Base-by-base conservation (phyloP, 2,329 filamentous ascomycete genomes). In the Alternaria sp. region DNA sequence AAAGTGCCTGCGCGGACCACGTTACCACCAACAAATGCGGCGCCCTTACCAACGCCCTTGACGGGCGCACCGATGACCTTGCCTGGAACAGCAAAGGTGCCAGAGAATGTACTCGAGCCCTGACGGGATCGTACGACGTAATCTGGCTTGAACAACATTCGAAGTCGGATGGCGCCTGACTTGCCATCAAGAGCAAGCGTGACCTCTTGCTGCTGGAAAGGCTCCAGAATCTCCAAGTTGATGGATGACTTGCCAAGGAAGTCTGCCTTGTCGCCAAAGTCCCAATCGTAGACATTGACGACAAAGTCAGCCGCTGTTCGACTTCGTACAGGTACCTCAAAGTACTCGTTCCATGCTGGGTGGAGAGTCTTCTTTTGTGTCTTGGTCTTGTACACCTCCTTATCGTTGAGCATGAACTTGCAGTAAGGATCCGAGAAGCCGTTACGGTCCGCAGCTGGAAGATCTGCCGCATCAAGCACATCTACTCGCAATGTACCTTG, bases 381-480 rank as follows among this genome's bases (percentile, higher is more conserved):
- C 81, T 97, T 96, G 45, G 94, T 97, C 85, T 98, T 99, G 87
- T 92, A 93, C 0, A 98, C 87, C 59, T 96, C 92, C 72, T 93
- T 89, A 48, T 91, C 94, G 73, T 97, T 94, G 67, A 98, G 85
- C 66, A 92, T 88, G 78, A 99, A 99, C 75, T 94, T 94, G 86
- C 92, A 96, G 83, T 94, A 99, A 5, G 95, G 95, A 74, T 99
- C 95, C 72, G 93, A 97, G 85, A 91, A 98, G 69, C 95, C 95
- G 75, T 99, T 99, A 34, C 93, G 90, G 74, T 99, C 95, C 28
- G 94, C 94, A 1, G 95, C 90, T 8, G 95, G 95, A n/a, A 99
- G 86, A 61, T 97, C 90, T 9, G 87, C 83, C 18, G 90, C 95
- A 78, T 97, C 93, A 38, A 98, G 83, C 18, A 99, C 86, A 72